Evolutionary conservation across 192 early-diverging fungal genomes (phyloP), one percentile per base, ranked within the genome.

Genomic region (Linnemannia zychae): DNA sequence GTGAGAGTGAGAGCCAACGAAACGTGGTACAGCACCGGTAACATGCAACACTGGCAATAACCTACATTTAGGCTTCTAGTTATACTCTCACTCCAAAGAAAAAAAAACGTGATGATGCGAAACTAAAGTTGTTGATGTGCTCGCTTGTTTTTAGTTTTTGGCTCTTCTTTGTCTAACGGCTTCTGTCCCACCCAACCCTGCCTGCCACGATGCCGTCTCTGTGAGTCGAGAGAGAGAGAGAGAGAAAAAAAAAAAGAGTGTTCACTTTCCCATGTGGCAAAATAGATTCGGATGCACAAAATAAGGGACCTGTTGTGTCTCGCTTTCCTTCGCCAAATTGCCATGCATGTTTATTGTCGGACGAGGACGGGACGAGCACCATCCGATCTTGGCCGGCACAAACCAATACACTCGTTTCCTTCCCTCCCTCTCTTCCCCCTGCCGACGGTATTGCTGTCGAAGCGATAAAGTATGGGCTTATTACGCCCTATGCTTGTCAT

Each of bases 271-370:
- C 70, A 71, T 47, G 70, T 47, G 28, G 33, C 47, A 73, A 36
- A 73, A 57, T 31, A 28, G 22, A n/a, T 49, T 71, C 69, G 69
- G 69, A 71, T 71, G 69, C 69, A 71, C 72, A 73, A 73, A 73
- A 47, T 53, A 52, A 49, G 40, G 28, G 71, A 48, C 20, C 47
- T 50, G 38, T 13, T 6, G 11, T 65, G 20, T 65, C 24, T 65
- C 28, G 20, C 63, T 15, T n/a, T 18, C 63, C 36, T 67, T 28
- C 66, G n/a, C n/a, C n/a, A n/a, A n/a, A n/a, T 36, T 38, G 66
- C 34, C 16, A 34, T 33, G 13, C 34, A 40, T 40, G n/a, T 69
- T 40, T 69, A 9, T 20, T 40, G 18, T 69, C 72, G 72, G 50
- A 52, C 18, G 50, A 48, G 22, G 72, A 73, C 48, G 70, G 70